Percentiles rank a stretch among this genome's conserved stretches.
Conservation (phyloP, 2,329 filamentous ascomycete genomes). For the Talaromyces sp. region DNA sequence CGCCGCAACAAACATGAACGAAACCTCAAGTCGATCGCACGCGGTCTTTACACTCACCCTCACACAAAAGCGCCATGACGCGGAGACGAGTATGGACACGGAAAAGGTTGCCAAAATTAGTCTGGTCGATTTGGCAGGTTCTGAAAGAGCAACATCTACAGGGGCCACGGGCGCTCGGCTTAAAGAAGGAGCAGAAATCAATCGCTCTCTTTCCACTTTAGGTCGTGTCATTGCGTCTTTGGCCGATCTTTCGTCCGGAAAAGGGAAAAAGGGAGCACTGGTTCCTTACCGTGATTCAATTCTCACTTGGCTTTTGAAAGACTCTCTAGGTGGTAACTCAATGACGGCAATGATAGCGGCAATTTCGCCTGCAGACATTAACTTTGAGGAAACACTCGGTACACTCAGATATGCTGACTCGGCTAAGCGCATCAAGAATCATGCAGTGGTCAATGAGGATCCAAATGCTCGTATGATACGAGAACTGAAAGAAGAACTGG, state of each 20-base stretch:
- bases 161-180: conserved; percentile 90
- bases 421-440: conserved; percentile 99
- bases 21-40: conserved; percentile 96
- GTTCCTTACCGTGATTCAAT: conserved; percentile 97
- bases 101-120: conserved; percentile 98
- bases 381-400: conserved; percentile 95
- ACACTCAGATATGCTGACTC: conserved; percentile 95
- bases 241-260: conserved; percentile 80
- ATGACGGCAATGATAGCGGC: conserved; percentile 99
- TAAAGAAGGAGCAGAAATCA: conserved; percentile 98
- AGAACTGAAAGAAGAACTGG: conserved; percentile 91
- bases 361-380: conserved; percentile 96
- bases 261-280: conserved; percentile 67
- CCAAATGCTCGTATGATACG: conserved; percentile 98
- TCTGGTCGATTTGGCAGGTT: conserved; percentile 94
- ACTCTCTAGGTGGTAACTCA: conserved; percentile 94
- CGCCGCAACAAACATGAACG: conserved; percentile 99
- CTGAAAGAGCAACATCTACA: conserved; percentile 93
- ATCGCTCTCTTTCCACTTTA: conserved; percentile 89
- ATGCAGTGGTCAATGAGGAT: conserved; percentile 97
- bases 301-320: conserved; percentile 92
- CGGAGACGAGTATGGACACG: conserved; percentile 91
- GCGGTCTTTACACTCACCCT: conserved; percentile 95
- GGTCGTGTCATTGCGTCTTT: conserved; percentile 95
- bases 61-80: conserved; percentile 86